Evolutionary conservation across 768 basidiomycete species (phyloP), one percentile per base, ranked within the genome.

Genomic region (Tricholoma furcatifolium): DNA sequence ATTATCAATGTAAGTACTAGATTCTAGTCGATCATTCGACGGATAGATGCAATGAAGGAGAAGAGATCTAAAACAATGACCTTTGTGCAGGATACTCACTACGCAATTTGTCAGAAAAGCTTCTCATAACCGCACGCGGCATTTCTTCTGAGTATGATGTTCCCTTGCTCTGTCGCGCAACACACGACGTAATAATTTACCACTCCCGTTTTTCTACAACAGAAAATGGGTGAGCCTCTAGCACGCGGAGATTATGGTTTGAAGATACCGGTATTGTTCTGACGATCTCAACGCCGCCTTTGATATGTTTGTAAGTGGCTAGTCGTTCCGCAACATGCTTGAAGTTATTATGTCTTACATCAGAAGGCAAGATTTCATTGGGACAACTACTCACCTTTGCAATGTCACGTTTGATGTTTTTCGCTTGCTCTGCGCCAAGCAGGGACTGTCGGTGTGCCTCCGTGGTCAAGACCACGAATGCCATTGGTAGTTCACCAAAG

Each of bases 401-500:
- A 39, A 84, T 76, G 31, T 70, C 70, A 39, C 57, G 57, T 53
- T 69, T 74, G 50, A 81, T 60, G 30, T 62, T 65, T 18, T 65
- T 59, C 3, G 53, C 62, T 43, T 67, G 67, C 14, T 14, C 50
- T 1, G 69, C 56, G 44, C 68, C 61, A 23, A 55, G 51, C 14
- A 47, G 53, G 17, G 73, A 56, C 41, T 68, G 67, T 54, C 70
- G 41, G 21, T 68, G 59, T n/a, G 76, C 73, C 14, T 68, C 62
- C 2, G 67, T 18, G n/a, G 67, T 72, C 6, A 84, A 73, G 0
- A 81, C 79, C 11, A 87, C 74, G 57, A 78, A 88, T 15, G 85
- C 87, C 53, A 83, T 61, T 0, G 87, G 87, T 3, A 85, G 62
- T 62, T 89, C 87, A 4, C 87, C 88, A 45, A 70, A 75, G 43